phyloP scores from a whole-genome alignment of 2,329 filamentous ascomycete species.

The Grosmannia clavigera region DNA sequence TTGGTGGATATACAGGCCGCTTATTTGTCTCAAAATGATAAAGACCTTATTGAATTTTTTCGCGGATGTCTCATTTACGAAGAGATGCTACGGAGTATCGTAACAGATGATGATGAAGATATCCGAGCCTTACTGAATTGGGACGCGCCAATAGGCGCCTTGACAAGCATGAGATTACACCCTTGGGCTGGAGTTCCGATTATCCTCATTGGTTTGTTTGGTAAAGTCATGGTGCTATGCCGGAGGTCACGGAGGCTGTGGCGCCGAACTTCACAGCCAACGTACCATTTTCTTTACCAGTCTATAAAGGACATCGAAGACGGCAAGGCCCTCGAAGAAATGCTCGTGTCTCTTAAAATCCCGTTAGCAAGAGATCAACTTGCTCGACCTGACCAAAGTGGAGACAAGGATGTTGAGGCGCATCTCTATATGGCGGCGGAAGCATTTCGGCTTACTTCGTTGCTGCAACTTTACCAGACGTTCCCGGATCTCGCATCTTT shows the following conservation, averaged over 20 bases:
- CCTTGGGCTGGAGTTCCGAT: constrained; percentile 27
- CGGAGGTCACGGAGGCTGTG: constrained; percentile 20
- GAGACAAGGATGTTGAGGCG: constrained; percentile 18
- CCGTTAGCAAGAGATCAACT: not conserved
- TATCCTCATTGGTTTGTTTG: constrained; percentile 20
- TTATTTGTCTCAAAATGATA: constrained; percentile 13
- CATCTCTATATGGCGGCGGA: constrained; percentile 25
- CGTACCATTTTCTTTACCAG: constrained; percentile 14
- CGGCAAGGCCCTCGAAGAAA: constrained; percentile 22
- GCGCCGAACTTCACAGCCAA: constrained; percentile 13
- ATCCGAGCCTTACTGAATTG: constrained; percentile 10
- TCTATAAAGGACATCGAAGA: constrained; percentile 20
- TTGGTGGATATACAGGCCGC: constrained; percentile 3
- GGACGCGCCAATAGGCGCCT: not conserved
- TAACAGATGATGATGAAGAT: constrained; percentile 20
- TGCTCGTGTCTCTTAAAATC: constrained; percentile 20
- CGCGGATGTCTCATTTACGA: constrained; percentile 27
- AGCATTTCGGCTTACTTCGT: constrained; percentile 23
- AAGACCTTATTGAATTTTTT: constrained; percentile 22
- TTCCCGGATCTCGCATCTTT: constrained; percentile 13
- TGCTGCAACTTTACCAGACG: constrained; percentile 28
- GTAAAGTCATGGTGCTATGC: constrained; percentile 23
- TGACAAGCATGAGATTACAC: constrained; percentile 14
- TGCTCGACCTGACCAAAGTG: not conserved
- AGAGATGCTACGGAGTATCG: constrained; percentile 26